These are phyloP conservation scores for Tolypocladium paradoxum DNA, from an alignment of 2,329 filamentous ascomycete species.

Conservation along the genomic window DNA sequence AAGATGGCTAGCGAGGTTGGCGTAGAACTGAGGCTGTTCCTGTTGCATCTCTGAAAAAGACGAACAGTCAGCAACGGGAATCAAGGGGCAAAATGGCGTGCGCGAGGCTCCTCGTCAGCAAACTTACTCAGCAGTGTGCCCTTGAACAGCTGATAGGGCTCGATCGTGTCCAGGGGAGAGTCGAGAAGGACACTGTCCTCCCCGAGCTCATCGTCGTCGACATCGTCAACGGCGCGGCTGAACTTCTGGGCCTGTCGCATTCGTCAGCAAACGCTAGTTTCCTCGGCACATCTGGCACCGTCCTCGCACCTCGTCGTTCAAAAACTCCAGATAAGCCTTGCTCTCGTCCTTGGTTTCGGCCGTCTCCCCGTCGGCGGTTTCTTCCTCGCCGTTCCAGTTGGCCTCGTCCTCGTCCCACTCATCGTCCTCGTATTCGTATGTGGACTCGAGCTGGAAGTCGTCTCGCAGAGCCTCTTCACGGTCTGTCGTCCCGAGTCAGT, in stretches of 20 bases:
- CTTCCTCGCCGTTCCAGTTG: slow-evolving; percentile 68
- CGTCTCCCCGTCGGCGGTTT: slow-evolving; percentile 54
- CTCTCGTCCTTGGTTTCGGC: slow-evolving; percentile 77
- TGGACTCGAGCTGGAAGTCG: slow-evolving; percentile 63
- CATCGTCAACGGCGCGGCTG: slow-evolving; percentile 54
- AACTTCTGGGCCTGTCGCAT: slow-evolving; percentile 65
- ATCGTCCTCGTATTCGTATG: slow-evolving; percentile 59
- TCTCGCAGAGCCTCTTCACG: slow-evolving; percentile 88
- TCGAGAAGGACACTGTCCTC: slow-evolving; percentile 90
- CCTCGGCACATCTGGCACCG: background rate
- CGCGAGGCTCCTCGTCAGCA: background rate
- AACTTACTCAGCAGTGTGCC: slow-evolving; percentile 69
- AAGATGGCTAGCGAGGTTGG: slow-evolving; percentile 67
- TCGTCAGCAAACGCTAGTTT: background rate
- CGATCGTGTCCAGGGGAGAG: slow-evolving; percentile 87
- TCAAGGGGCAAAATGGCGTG: background rate
- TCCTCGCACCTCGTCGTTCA: slow-evolving; percentile 69
- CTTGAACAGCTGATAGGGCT: slow-evolving; percentile 87
- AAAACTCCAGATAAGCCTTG: slow-evolving; percentile 87
- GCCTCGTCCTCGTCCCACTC: slow-evolving; percentile 75
- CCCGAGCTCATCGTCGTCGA: slow-evolving; percentile 78
- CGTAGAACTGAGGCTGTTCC: slow-evolving; percentile 83
- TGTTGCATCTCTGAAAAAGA: slow-evolving; percentile 62
- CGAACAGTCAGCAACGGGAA: background rate
- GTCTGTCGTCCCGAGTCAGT: slow-evolving; percentile 37